These are phyloP conservation scores for Penicillium egyptiacum DNA, from an alignment of 495 filamentous ascomycete genomes.

Conservation along the genomic window DNA sequence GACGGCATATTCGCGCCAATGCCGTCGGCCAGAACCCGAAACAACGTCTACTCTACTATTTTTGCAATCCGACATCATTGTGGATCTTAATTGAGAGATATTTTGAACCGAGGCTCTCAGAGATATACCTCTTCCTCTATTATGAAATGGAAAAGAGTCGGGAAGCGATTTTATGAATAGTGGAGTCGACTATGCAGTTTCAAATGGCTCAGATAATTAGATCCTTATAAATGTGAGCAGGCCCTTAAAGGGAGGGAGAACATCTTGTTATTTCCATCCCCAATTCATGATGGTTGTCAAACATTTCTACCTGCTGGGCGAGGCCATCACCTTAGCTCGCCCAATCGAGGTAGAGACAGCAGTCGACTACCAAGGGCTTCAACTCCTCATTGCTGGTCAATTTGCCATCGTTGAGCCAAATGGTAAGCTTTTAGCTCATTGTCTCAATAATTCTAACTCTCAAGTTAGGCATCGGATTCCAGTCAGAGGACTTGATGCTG, in stretches of 20 bases:
- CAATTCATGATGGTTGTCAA: conserved; percentile 32
- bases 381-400: conserved; percentile 40
- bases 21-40: neutral
- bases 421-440: conserved; percentile 11
- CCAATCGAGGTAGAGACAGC: conserved; percentile 39
- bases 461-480: conserved; percentile 40
- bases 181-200: conserved; percentile 8
- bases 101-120: conserved; percentile 20
- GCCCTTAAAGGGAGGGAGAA: neutral
- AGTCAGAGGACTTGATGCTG: conserved; percentile 28
- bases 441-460: conserved; percentile 5
- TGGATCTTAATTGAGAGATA: conserved; percentile 14
- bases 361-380: conserved; percentile 33
- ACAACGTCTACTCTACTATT: neutral
- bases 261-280: neutral
- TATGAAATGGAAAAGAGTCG: neutral
- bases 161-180: neutral
- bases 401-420: conserved; percentile 44
- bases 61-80: neutral
- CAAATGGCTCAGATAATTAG: neutral
- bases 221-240: conserved; percentile 15
- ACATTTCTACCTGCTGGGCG: conserved; percentile 47
- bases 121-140: conserved; percentile 2
- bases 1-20: neutral
- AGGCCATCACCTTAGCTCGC: conserved; percentile 37